Evolutionary conservation across 192 early-diverging fungal species (phyloP).

Genomic region (Pilobolus umbonatus): DNA sequence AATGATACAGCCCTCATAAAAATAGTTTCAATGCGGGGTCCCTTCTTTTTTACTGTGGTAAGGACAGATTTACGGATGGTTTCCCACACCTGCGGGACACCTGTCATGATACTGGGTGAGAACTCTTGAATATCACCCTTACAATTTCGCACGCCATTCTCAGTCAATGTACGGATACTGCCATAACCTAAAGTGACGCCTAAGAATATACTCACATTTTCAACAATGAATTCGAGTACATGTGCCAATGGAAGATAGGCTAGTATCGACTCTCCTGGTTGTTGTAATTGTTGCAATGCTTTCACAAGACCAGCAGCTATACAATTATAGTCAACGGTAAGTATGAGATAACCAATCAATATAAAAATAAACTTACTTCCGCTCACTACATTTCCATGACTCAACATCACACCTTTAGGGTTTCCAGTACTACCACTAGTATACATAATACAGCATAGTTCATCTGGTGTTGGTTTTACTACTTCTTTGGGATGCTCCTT

Average conservation of each 20-base stretch:
- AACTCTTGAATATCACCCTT: slow-evolving; percentile 70
- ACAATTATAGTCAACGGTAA: neutral
- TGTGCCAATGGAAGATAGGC: slow-evolving; percentile 67
- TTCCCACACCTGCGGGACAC: slow-evolving; percentile 78
- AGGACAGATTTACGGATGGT: slow-evolving; percentile 69
- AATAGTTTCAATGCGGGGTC: slow-evolving; percentile 41
- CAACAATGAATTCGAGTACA: slow-evolving; percentile 62
- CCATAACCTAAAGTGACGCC: slow-evolving; percentile 63
- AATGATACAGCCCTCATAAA: slow-evolving; percentile 54
- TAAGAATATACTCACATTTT: slow-evolving; percentile 41
- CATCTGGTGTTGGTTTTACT: slow-evolving; percentile 28
- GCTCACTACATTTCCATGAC: slow-evolving; percentile 63
- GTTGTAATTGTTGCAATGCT: slow-evolving; percentile 38
- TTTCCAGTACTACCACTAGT: slow-evolving; percentile 68
- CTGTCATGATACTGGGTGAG: slow-evolving; percentile 65
- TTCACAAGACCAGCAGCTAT: slow-evolving; percentile 54
- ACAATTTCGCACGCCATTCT: slow-evolving; percentile 42
- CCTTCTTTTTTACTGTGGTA: slow-evolving; percentile 44
- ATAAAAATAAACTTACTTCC: slow-evolving; percentile 40
- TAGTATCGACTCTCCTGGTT: slow-evolving; percentile 38
- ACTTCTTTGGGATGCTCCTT: slow-evolving; percentile 41
- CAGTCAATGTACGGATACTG: slow-evolving; percentile 59
- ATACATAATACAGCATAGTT: slow-evolving; percentile 68
- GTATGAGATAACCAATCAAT: neutral
- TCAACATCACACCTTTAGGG: slow-evolving; percentile 72